A percentile compares a stretch with the other conserved stretches of the same genome.
Evolutionary conservation across 2,329 filamentous ascomycete genomes (phyloP).

Genomic region (Polychaeton citri): DNA sequence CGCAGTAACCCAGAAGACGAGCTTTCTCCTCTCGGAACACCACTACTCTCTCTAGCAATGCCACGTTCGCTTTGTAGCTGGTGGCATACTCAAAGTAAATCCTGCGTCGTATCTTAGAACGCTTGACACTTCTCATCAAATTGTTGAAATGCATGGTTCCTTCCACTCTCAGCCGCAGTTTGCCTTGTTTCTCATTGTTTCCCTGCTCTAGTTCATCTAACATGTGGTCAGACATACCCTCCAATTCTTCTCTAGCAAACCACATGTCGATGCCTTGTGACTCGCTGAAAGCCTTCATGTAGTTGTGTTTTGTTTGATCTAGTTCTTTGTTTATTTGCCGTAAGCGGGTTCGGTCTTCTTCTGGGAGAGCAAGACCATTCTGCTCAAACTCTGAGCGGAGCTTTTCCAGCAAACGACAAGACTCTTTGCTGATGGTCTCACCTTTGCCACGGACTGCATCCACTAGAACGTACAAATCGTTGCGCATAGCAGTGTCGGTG

Average conservation of each 20-base stretch:
- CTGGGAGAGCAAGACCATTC: not conserved
- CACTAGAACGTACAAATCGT: not conserved
- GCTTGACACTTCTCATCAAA: not conserved
- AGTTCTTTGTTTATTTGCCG: not conserved
- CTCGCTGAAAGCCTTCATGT: not conserved
- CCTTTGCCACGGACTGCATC: not conserved
- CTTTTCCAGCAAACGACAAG: constrained; percentile 1
- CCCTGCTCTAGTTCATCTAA: not conserved
- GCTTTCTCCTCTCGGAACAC: constrained; percentile 39
- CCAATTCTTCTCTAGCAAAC: not conserved
- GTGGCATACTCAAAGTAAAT: not conserved
- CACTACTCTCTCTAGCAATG: constrained; percentile 35
- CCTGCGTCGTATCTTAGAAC: not conserved
- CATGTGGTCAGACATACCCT: not conserved
- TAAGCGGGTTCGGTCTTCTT: not conserved
- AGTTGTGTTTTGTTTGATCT: not conserved
- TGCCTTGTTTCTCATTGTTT: not conserved
- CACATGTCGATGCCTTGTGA: not conserved
- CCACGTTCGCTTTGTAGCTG: constrained; percentile 23
- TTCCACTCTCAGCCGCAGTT: not conserved
- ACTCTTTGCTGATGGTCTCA: constrained; percentile 1
- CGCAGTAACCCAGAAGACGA: constrained; percentile 35
- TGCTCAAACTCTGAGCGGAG: not conserved
- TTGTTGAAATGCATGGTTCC: not conserved
- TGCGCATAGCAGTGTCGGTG: not conserved